Percentiles rank a stretch among this genome's conserved stretches.
phyloP scores from a whole-genome alignment of 768 basidiomycete genomes.

The Tricholoma matsutake region DNA sequence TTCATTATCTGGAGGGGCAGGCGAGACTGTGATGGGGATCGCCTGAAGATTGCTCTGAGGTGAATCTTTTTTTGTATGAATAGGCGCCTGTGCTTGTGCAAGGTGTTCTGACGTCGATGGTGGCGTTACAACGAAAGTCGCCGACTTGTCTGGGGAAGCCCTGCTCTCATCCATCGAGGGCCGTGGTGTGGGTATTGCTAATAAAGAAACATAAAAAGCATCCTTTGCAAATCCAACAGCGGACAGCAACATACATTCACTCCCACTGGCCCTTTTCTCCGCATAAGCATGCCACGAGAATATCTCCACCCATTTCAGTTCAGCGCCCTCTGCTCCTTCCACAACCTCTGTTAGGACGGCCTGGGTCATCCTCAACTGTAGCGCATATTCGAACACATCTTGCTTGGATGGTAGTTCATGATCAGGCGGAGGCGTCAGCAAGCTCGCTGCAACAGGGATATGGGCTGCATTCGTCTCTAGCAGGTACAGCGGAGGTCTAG shows the following conservation, averaged over 20 bases:
- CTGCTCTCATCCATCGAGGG: constrained; percentile 16
- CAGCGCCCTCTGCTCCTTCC: constrained; percentile 83
- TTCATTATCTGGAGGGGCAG: constrained; percentile 50
- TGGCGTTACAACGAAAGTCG: constrained; percentile 7
- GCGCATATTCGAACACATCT: constrained; percentile 70
- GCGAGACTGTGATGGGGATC: constrained; percentile 59
- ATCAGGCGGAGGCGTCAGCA: constrained; percentile 47
- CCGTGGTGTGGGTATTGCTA: constrained; percentile 10
- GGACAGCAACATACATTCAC: constrained; percentile 9
- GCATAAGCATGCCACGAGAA: constrained; percentile 74
- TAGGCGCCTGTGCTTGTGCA: neutral
- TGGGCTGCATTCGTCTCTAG: constrained; percentile 15
- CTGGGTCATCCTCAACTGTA: constrained; percentile 86
- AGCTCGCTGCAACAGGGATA: constrained; percentile 38
- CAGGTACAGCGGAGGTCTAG: neutral
- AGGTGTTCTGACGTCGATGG: constrained; percentile 1
- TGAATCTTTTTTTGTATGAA: neutral
- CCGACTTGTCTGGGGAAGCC: constrained; percentile 4
- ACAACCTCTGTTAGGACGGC: constrained; percentile 77
- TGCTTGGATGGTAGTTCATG: constrained; percentile 47
- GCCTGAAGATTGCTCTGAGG: constrained; percentile 13
- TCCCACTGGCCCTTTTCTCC: constrained; percentile 39
- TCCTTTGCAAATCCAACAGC: neutral
- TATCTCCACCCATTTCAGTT: constrained; percentile 76
- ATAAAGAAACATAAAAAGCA: neutral